Conservation (phyloP, 306 rosid genomes). For the Prunus davidiana region DNA sequence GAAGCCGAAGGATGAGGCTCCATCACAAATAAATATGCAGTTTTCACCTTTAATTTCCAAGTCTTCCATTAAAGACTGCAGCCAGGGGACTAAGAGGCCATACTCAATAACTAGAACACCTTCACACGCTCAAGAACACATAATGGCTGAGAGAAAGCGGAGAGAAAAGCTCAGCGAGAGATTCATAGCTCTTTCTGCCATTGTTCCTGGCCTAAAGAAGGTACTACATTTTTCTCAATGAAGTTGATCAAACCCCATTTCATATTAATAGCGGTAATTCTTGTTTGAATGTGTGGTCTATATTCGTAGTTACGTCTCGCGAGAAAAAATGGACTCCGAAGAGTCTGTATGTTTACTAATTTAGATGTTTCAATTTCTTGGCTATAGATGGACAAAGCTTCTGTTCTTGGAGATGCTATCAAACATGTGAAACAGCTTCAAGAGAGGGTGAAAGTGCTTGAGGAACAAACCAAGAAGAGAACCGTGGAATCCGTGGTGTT, state of each 20-base stretch:
- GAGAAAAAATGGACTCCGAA: neutral
- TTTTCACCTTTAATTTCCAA: conserved; percentile 18
- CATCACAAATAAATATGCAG: conserved; percentile 24
- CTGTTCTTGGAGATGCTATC: conserved; percentile 68
- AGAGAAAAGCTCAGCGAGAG: conserved; percentile 76
- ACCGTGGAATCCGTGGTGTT: conserved; percentile 39
- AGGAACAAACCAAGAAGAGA: conserved; percentile 54
- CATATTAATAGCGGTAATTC: neutral
- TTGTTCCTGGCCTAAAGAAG: conserved; percentile 76
- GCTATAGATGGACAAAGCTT: conserved; percentile 69
- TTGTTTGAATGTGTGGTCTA: neutral
- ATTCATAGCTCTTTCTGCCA: conserved; percentile 77
- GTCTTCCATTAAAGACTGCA: conserved; percentile 13
- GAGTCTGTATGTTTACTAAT: neutral
- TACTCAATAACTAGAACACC: conserved; percentile 23
- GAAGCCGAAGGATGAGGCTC: conserved; percentile 28
- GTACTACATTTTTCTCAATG: conserved; percentile 19
- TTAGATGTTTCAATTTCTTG: neutral
- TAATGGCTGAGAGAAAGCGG: conserved; percentile 74
- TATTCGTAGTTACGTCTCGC: neutral
- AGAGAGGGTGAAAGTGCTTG: conserved; percentile 46
- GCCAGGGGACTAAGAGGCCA: conserved; percentile 33
- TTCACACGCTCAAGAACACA: conserved; percentile 59
- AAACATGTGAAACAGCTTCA: conserved; percentile 63
- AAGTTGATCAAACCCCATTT: neutral